These are phyloP conservation scores for Exserohilum turcica DNA, from an alignment of 2,329 filamentous ascomycete genomes.

Conservation along the genomic window DNA sequence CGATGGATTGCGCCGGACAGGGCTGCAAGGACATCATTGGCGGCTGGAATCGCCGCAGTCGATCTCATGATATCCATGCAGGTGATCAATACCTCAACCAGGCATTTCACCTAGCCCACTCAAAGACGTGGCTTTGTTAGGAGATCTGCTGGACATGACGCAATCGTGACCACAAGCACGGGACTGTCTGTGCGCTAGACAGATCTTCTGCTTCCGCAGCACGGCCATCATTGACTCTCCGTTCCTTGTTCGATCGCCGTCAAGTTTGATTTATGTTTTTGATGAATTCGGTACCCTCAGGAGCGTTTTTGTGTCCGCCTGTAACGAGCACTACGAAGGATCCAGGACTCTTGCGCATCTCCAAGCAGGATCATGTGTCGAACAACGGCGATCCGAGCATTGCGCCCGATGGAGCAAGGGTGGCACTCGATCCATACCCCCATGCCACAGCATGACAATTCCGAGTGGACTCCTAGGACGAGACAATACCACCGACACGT, in stretches of 20 bases:
- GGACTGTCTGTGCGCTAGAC: background rate
- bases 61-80: background rate
- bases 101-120: background rate
- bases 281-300: background rate
- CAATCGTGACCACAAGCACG: background rate
- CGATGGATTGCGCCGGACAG: background rate
- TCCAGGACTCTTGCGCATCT: too few relatives aligned
- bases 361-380: background rate
- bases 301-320: background rate
- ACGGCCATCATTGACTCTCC: background rate
- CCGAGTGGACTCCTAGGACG: background rate
- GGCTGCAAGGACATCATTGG: background rate
- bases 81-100: background rate
- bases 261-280: background rate
- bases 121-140: background rate
- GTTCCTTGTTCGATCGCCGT: background rate
- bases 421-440: background rate
- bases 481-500: conserved; percentile 30
- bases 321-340: background rate
- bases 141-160: background rate
- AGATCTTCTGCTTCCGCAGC: background rate
- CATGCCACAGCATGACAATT: background rate
- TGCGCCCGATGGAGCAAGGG: background rate
- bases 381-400: background rate
- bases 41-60: background rate